Evolutionary conservation across 2,329 filamentous ascomycete genomes (phyloP), one percentile per base, ranked within the genome.

Genomic region (Colletotrichum cordylinicola): DNA sequence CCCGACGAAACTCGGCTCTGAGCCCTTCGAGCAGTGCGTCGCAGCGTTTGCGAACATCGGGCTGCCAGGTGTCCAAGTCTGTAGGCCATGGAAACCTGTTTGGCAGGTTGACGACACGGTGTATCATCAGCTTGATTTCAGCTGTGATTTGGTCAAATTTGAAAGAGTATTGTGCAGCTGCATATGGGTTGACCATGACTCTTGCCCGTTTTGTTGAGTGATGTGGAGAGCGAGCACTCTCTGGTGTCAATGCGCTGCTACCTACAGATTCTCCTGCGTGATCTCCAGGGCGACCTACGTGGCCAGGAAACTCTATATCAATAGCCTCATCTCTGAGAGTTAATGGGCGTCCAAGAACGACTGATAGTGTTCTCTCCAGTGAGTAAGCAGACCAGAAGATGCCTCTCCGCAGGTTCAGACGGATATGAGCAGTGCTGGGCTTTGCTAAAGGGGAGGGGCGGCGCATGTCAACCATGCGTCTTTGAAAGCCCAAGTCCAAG

Each of bases 291-390:
- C n/a, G 60, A 37, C 27, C 60, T 4, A 29, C 29, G n/a, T 37
- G 21, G 8, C 60, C 60, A 62, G 60, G 60, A 16, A 62, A 62
- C 29, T 62, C 60, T n/a, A 90, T 80, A 27, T 90, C 89, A 67
- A 88, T 89, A 0, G 87, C 89, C 76, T 91, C 89, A 66, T 91
- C 89, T 65, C 89, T 82, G 4, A 91, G 79, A 0, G 88, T 89
- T 62, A 91, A 88, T 0, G 89, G 89, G 2, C 89, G 83, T 1
- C 89, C 89, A 87, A 91, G 89, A 81, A 89, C 90, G 0, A 88
- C 91, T 7, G 87, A 87, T 37, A 91, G 82, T 0, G 84, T 86
- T 27, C 89, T 84, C 72, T 91, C 89, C 9, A 91, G 82, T 1
- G 83, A 87, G 60, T 89, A 89, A 7, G 88, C 86, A 0, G 88